Evolutionary conservation across 2,329 filamentous ascomycete genomes (phyloP).

Genomic region (Thermomyces lanuginosus): DNA sequence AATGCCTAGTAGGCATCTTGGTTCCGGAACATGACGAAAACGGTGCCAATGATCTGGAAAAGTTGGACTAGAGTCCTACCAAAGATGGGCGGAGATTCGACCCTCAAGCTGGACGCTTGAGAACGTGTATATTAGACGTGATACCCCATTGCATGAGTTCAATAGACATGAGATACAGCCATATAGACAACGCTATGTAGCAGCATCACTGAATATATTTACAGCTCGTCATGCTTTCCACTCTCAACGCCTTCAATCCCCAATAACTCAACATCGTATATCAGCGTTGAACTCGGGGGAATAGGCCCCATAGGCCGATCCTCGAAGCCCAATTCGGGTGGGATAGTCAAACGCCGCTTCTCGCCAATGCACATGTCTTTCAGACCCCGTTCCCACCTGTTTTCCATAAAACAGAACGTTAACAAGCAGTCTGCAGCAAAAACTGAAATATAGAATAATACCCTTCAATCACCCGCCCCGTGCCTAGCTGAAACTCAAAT

Average conservation of each 20-base stretch:
- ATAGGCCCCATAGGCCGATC: slow-evolving; percentile 62
- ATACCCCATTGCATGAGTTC: too few species aligned
- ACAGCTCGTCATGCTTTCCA: slow-evolving; percentile 33
- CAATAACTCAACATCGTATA: slow-evolving; percentile 86
- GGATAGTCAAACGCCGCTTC: slow-evolving; percentile 76
- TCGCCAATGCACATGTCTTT: slow-evolving; percentile 92
- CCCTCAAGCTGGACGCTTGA: too few species aligned
- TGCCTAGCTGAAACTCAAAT: slow-evolving; percentile 63
- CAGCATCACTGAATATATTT: too few species aligned
- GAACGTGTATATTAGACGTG: too few species aligned
- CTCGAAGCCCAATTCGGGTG: slow-evolving; percentile 75
- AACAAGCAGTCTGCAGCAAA: slow-evolving; percentile 2
- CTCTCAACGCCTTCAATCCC: slow-evolving; percentile 57
- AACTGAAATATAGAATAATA: slow-evolving; percentile 27
- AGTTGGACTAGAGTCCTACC: slow-evolving; percentile 51
- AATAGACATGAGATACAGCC: too few species aligned
- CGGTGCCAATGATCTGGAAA: slow-evolving; percentile 31
- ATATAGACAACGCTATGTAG: too few species aligned
- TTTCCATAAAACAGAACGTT: slow-evolving; percentile 9
- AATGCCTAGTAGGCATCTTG: slow-evolving; percentile 46
- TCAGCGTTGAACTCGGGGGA: slow-evolving; percentile 61
- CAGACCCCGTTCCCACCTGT: slow-evolving; percentile 76
- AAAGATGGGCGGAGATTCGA: too few species aligned
- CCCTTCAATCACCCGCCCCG: slow-evolving; percentile 78
- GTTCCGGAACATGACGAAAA: slow-evolving; percentile 36